phyloP scores from a whole-genome alignment of 2,329 filamentous ascomycete species.

The Xylariaceae sp. region DNA sequence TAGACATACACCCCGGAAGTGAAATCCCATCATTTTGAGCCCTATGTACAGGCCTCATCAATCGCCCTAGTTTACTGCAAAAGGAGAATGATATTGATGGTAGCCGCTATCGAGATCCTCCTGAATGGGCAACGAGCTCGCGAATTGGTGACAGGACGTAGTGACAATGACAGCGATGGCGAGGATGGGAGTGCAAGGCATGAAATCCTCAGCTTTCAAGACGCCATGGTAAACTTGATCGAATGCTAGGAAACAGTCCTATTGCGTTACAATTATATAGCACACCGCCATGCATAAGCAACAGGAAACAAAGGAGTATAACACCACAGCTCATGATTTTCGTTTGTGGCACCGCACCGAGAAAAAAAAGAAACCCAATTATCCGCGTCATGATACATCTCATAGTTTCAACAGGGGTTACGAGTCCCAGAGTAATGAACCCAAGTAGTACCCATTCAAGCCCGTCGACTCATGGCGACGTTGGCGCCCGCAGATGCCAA shows the following conservation, averaged over 20 bases:
- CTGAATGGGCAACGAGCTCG: slow-evolving; percentile 1
- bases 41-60: background rate
- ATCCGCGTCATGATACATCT: slow-evolving; percentile 24
- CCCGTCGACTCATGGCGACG: slow-evolving; percentile 53
- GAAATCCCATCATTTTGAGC: slow-evolving; percentile 12
- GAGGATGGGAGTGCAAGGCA: slow-evolving; percentile 6
- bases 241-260: slow-evolving; percentile 16
- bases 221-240: slow-evolving; percentile 14
- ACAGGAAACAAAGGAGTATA: slow-evolving; percentile 14
- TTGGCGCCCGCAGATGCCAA: slow-evolving; percentile 54
- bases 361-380: slow-evolving; percentile 26
- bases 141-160: slow-evolving; percentile 21
- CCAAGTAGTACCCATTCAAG: slow-evolving; percentile 26
- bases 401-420: slow-evolving; percentile 15
- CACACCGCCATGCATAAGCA: slow-evolving; percentile 22
- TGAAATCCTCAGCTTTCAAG: background rate
- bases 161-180: slow-evolving; percentile 8
- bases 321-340: slow-evolving; percentile 17
- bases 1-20: slow-evolving; percentile 24
- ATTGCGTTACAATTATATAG: slow-evolving; percentile 21
- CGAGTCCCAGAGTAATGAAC: background rate
- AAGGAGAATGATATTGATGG: background rate
- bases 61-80: background rate
- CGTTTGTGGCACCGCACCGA: slow-evolving; percentile 20
- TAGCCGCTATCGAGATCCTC: background rate